A percentile compares a stretch with the other conserved stretches of the same genome.
phyloP scores from a whole-genome alignment of 176 grass and related monocot species.

The Carex cristatella region DNA sequence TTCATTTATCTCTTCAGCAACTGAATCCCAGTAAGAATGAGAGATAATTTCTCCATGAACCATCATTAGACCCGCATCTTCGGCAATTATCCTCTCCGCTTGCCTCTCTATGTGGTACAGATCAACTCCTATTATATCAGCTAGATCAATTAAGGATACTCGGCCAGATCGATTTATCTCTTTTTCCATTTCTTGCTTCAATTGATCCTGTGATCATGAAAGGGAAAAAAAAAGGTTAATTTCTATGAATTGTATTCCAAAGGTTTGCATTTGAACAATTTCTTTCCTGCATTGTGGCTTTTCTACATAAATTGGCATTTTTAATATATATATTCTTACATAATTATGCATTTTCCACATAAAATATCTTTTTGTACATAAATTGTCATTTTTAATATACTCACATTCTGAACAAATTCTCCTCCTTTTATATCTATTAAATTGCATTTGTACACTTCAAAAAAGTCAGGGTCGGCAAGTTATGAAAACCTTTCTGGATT shows the following conservation, averaged over 20 bases:
- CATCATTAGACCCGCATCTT: slow-evolving; percentile 63
- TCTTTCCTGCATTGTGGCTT: not conserved
- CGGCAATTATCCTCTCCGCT: slow-evolving; percentile 53
- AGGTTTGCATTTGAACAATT: not conserved
- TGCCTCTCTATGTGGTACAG: slow-evolving; percentile 91
- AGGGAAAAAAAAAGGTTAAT: not conserved
- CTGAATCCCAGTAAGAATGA: slow-evolving; percentile 88
- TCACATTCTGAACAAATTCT: not conserved
- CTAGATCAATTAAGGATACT: slow-evolving; percentile 71
- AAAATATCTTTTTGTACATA: not conserved
- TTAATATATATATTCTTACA: not conserved
- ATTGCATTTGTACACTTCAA: not conserved
- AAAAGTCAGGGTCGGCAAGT: not conserved
- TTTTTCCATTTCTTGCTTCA: slow-evolving; percentile 81
- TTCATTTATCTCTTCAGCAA: slow-evolving; percentile 86
- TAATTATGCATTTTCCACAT: not conserved
- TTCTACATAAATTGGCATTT: not conserved
- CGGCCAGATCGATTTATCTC: slow-evolving; percentile 82
- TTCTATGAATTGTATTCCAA: not conserved
- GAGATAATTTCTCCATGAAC: slow-evolving; percentile 87
- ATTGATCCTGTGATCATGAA: slow-evolving; percentile 60
- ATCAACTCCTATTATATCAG: slow-evolving; percentile 82
- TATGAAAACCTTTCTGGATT: not conserved
- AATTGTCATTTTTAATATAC: not conserved
- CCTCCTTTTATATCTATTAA: not conserved